phyloP scores from a whole-genome alignment of 805 yeast species.

The Lipomyces chichibuensis region DNA sequence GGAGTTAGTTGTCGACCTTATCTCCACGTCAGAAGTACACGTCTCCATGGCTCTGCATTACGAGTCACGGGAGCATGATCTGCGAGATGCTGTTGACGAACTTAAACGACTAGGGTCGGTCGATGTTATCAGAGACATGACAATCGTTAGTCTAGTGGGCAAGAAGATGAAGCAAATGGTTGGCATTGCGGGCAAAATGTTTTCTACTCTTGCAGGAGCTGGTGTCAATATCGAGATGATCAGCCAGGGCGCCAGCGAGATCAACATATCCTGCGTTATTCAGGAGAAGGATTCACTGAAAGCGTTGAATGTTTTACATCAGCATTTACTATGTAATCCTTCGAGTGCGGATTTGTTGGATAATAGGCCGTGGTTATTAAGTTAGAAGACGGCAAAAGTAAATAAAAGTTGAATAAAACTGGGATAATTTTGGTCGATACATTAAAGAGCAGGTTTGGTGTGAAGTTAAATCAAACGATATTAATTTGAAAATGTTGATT shows the following conservation, averaged over 20 bases:
- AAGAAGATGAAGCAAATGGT: conserved; percentile 95
- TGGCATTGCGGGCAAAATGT: conserved; percentile 97
- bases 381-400: not conserved
- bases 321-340: conserved; percentile 54
- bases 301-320: conserved; percentile 85
- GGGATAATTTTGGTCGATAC: not conserved
- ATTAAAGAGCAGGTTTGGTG: not conserved
- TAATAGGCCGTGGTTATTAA: conserved; percentile 31
- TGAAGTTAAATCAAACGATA: not conserved
- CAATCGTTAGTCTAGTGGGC: conserved; percentile 93
- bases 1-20: conserved; percentile 88
- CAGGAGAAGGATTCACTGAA: conserved; percentile 78
- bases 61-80: conserved; percentile 54
- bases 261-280: conserved; percentile 93
- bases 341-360: conserved; percentile 24
- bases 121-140: conserved; percentile 83
- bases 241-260: conserved; percentile 97
- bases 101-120: conserved; percentile 81
- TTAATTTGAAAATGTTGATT: not conserved
- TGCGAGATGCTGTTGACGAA: conserved; percentile 73
- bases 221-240: conserved; percentile 96
- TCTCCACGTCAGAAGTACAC: conserved; percentile 96
- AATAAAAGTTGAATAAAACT: not conserved
- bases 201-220: conserved; percentile 89
- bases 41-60: conserved; percentile 96